Evolutionary conservation across 176 grass and related monocot genomes (phyloP).

Genomic region (Oryza coarctata): DNA sequence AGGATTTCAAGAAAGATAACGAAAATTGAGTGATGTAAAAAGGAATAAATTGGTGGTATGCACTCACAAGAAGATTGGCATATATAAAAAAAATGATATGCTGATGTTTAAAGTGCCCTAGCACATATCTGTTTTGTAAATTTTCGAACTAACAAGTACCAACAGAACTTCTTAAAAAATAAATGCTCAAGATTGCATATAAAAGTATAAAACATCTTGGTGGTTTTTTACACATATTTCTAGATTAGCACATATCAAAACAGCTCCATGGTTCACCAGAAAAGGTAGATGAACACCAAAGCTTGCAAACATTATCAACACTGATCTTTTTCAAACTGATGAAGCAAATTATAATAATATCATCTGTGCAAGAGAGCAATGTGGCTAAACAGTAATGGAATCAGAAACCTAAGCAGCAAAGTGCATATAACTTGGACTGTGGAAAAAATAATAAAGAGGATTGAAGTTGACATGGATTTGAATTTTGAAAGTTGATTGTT

Average conservation of each 20-base stretch:
- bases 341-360: constrained; percentile 15
- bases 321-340: background rate
- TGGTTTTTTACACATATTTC: background rate
- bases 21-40: background rate
- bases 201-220: background rate
- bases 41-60: background rate
- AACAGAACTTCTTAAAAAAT: background rate
- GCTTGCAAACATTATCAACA: background rate
- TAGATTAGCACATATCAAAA: background rate
- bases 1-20: constrained; percentile 8
- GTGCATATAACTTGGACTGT: background rate
- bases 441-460: background rate
- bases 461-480: constrained; percentile 18
- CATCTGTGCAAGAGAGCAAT: constrained; percentile 6
- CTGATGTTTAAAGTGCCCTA: background rate
- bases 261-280: background rate
- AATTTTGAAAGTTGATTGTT: constrained; percentile 28
- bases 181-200: background rate
- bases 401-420: constrained; percentile 16
- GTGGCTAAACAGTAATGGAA: background rate
- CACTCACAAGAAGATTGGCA: background rate
- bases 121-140: background rate
- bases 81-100: background rate
- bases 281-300: background rate
- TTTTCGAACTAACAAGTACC: background rate